Evolutionary conservation across 1,284 basidiomycete genomes (phyloP), one percentile per base, ranked within the genome.

Genomic region (Fomitopsis pinicola): DNA sequence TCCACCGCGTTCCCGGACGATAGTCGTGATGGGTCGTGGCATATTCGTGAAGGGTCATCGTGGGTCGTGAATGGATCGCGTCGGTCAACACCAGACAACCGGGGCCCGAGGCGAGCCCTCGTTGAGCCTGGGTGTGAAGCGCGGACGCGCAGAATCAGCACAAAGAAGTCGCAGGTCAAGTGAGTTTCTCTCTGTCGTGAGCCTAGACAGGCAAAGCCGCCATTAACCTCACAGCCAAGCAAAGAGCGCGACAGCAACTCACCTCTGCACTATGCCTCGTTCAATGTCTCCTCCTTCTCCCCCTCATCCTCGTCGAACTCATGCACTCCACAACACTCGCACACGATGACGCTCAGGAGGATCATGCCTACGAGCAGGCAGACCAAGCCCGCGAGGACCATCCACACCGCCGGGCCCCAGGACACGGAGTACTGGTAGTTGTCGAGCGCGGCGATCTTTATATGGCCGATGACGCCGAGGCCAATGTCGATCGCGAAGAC

Each of bases 331-430:
- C 86, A 87, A 64, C 89, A 91, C 62, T 84, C 82, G 68, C 88
- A 91, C 12, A 82, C 82, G 35, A 85, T 78, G 14, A 84, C 82
- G 42, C 84, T 84, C 55, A 89, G 75, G 15, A 84, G 69, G 30
- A 89, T 71, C 40, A 90, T 80, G 0, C 82, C 82, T 4, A 82
- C 48, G 86, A 88, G 91, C 2, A 83, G 80, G 63, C 83, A 69
- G 14, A 82, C 64, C 58, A 83, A 72, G 5, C 82, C 84, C 8
- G 71, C 78, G 22, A 89, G 66, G 30, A 84, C 80, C 84, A 91
- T 83, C 89, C 89, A 91, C 5, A 87, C 80, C 9, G 73, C 89
- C 62, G 86, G 84, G n/a, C 89, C 89, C 72, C 82, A 88, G 4
- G 71, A 64, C 4, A 88, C 79, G 0, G 67, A 72, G 22, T 91